Evolutionary conservation across 495 filamentous ascomycete species (phyloP), one percentile per base, ranked within the genome.

Genomic region (Talaromyces trachyspermus): DNA sequence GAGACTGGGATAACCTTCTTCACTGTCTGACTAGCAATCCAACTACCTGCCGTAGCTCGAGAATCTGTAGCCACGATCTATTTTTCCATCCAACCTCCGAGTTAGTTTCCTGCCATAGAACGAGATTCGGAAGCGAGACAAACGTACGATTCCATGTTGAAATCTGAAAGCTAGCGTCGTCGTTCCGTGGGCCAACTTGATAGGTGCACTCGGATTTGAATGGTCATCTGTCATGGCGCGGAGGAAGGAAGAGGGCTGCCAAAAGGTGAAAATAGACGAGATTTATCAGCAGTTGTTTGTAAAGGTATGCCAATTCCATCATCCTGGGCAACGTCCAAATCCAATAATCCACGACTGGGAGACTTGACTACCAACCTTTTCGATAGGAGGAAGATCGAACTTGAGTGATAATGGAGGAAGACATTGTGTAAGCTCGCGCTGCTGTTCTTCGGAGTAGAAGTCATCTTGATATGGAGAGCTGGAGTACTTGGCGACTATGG

Each of bases 141-240:
- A 50, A 56, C 68, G 53, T 73, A 73, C 70, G 68, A 98, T 98
- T 60, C 92, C 92, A 54, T 88, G 89, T 69, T 97, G 80, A 75
- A 97, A 98, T 55, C 91, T 76, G 76, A 98, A 98, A 40, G 91
- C 89, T 32, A 98, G 78, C n/a, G 92, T 98, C 49, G 92, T 98
- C 38, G 92, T 98, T 63, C 92, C 92, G 78, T 98, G 94, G 33
- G 94, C 94, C 60, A 98, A 85, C 78, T 98, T 98, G 75, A 98
- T 98, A 36, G 92, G 92, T 65, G 88, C 95, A 65, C 83, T 80
- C 43, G 94, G 90, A 71, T 98, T 98, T 52, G 89, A 81, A 68
- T 89, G 80, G 80, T 98, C 92, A 70, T 98, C 92, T 53, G 92
- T 95, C 69, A 86, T 88, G 42, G 94, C 87, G 63, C 92, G 91